Conservation (phyloP, 2,329 filamentous ascomycete species). For the Biscogniauxia mediterranea region DNA sequence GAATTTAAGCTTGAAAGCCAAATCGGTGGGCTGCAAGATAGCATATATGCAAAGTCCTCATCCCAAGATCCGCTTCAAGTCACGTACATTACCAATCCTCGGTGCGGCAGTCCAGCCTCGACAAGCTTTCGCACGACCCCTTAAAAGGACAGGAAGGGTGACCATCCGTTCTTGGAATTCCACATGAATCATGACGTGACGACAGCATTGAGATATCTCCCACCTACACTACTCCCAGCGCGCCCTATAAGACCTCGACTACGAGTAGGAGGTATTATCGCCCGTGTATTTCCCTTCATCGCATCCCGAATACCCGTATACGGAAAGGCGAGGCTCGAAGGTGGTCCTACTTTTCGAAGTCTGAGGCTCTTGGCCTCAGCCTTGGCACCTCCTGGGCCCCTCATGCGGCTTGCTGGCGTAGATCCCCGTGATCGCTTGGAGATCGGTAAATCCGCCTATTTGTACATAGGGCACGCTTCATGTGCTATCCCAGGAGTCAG, state of each 20-base stretch:
- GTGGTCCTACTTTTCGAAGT: constrained; percentile 5
- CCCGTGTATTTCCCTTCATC: constrained; percentile 1
- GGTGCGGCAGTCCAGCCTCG: constrained; percentile 9
- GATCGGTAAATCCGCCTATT: constrained; percentile 11
- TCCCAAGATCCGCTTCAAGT: not conserved
- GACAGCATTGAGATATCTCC: not conserved
- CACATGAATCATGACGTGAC: not conserved
- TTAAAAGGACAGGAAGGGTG: not conserved
- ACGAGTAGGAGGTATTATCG: not conserved
- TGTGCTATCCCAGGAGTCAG: not conserved
- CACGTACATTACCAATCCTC: not conserved
- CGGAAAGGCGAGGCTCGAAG: constrained; percentile 11
- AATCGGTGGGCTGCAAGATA: constrained; percentile 7
- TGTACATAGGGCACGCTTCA: too few relatives aligned
- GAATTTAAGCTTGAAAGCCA: constrained; percentile 1
- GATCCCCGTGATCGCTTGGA: constrained; percentile 1
- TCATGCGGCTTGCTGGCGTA: constrained; percentile 3
- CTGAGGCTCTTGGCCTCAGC: constrained; percentile 16
- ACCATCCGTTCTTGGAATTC: not conserved
- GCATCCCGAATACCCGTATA: not conserved
- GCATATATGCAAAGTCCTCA: constrained; percentile 12
- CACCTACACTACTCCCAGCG: not conserved
- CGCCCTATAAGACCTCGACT: too few relatives aligned
- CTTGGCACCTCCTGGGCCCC: constrained; percentile 8
- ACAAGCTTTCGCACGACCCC: constrained; percentile 4